Evolutionary conservation across 306 rosid species (phyloP).

Genomic region (Vigna trinervia): DNA sequence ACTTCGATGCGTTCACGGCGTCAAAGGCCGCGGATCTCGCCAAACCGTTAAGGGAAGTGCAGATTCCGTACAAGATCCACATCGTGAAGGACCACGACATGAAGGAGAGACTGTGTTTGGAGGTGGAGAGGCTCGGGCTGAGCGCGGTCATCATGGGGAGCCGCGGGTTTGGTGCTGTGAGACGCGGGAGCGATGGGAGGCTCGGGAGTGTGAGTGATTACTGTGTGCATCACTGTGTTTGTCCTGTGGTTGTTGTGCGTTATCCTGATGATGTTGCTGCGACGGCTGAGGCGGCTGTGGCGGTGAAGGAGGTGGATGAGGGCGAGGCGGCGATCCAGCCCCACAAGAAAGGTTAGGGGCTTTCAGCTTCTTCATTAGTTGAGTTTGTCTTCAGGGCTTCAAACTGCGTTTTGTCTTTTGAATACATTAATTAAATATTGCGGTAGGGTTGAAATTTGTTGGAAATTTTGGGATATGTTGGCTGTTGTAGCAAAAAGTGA

Average conservation of each 20-base stretch:
- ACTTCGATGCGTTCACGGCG: constrained; percentile 90
- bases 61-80: constrained; percentile 97
- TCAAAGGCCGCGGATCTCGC: constrained; percentile 81
- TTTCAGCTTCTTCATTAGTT: not conserved
- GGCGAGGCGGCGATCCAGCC: constrained; percentile 54
- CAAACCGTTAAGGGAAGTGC: constrained; percentile 74
- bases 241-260: constrained; percentile 95
- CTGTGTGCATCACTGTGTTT: constrained; percentile 94
- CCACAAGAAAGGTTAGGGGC: constrained; percentile 65
- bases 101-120: constrained; percentile 92
- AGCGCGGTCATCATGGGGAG: constrained; percentile 98
- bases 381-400: not conserved
- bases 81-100: constrained; percentile 98
- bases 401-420: not conserved
- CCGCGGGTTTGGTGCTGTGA: constrained; percentile 85
- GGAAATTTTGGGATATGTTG: not conserved
- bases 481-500: not conserved
- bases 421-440: not conserved
- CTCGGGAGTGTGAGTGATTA: constrained; percentile 98
- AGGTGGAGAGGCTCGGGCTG: constrained; percentile 95
- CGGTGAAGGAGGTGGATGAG: constrained; percentile 52
- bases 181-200: constrained; percentile 81
- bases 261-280: constrained; percentile 68
- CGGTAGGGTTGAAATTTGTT: not conserved
- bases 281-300: constrained; percentile 45